phyloP scores from a whole-genome alignment of 306 rosid genomes.

The Delonix regia region DNA sequence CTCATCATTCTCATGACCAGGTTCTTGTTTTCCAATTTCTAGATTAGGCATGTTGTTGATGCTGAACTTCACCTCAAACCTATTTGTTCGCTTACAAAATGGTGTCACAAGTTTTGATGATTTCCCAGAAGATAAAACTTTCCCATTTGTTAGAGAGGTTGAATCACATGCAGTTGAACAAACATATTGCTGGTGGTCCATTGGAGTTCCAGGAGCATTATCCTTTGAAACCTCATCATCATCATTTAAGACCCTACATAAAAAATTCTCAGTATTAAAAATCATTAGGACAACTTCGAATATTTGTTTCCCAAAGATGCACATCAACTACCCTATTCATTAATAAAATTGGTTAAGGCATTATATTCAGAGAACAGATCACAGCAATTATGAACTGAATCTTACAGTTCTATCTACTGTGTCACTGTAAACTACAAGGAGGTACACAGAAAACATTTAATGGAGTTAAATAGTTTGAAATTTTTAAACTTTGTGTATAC shows the following conservation, averaged over 20 bases:
- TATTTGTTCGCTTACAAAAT: slow-evolving; percentile 73
- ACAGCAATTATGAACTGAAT: slow-evolving; percentile 14
- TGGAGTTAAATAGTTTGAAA: neutral
- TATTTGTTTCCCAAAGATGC: neutral
- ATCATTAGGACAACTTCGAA: neutral
- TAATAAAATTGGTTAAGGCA: neutral
- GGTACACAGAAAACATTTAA: neutral
- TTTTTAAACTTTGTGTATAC: neutral
- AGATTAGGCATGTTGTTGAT: slow-evolving; percentile 48
- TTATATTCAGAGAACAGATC: neutral
- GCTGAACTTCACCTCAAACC: slow-evolving; percentile 67
- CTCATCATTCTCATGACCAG: slow-evolving; percentile 51
- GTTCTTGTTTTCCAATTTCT: slow-evolving; percentile 47
- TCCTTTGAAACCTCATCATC: slow-evolving; percentile 56
- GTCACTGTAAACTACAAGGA: slow-evolving; percentile 8
- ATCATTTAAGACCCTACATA: slow-evolving; percentile 65
- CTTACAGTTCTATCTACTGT: slow-evolving; percentile 9
- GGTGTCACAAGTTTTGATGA: slow-evolving; percentile 65
- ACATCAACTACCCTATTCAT: neutral
- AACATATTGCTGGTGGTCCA: slow-evolving; percentile 41
- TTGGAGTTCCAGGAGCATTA: slow-evolving; percentile 65
- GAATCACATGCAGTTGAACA: slow-evolving; percentile 54
- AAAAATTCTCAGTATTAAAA: slow-evolving; percentile 30
- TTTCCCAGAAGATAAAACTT: slow-evolving; percentile 62
- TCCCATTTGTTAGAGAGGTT: slow-evolving; percentile 61